phyloP scores from a whole-genome alignment of 108 stramenopile genomes.

The Skeletonema grethae region DNA sequence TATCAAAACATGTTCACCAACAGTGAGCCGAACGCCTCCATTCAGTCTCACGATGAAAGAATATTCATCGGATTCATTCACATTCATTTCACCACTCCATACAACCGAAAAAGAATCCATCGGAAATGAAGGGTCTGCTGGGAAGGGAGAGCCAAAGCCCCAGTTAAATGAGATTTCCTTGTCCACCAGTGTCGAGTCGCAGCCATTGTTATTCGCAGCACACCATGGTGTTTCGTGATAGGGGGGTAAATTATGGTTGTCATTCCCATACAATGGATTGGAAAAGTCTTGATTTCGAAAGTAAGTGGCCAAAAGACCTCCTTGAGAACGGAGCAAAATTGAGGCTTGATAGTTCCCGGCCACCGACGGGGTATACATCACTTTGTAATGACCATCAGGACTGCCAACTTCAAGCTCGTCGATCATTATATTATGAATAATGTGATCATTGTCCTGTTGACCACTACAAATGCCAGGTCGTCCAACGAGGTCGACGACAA shows the following conservation, averaged over 20 bases:
- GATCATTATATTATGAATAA: constrained; percentile 1
- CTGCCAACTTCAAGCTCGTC: constrained; percentile 31
- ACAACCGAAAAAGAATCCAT: constrained; percentile 72
- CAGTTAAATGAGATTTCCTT: constrained; percentile 60
- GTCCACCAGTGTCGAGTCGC: constrained; percentile 74
- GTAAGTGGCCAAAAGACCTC: constrained; percentile 79
- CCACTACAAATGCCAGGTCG: constrained; percentile 40
- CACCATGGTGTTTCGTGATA: constrained; percentile 55
- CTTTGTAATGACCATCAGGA: constrained; percentile 62
- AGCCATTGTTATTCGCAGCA: constrained; percentile 22
- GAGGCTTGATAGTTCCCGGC: constrained; percentile 64
- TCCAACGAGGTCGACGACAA: constrained; percentile 39
- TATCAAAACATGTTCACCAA: constrained; percentile 50
- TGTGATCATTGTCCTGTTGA: constrained; percentile 1
- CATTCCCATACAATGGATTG: constrained; percentile 62
- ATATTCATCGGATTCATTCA: constrained; percentile 44
- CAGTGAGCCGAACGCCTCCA: constrained; percentile 39
- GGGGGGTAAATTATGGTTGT: constrained; percentile 34
- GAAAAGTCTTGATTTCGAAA: constrained; percentile 65
- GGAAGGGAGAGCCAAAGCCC: constrained; percentile 60
- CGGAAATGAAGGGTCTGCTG: constrained; percentile 52
- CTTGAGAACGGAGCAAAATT: constrained; percentile 51
- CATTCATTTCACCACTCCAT: constrained; percentile 64
- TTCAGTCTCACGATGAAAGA: constrained; percentile 49
- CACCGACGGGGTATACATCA: constrained; percentile 55